These are phyloP conservation scores for Erodium maritimum DNA, from an alignment of 345 rosid species.

Conservation along the genomic window DNA sequence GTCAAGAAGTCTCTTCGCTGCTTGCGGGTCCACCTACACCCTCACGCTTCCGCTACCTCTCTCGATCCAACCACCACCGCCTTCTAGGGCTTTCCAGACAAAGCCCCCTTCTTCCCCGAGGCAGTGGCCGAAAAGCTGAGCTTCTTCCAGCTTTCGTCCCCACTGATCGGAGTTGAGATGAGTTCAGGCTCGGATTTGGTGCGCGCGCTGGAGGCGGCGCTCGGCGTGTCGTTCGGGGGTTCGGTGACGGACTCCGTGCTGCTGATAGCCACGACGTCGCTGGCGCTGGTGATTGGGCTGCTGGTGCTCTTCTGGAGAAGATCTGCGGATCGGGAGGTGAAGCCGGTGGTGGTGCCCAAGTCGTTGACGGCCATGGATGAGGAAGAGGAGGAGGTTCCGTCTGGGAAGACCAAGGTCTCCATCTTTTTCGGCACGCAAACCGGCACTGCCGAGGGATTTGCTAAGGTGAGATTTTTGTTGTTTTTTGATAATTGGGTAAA, in stretches of 20 bases:
- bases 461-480: constrained; percentile 36
- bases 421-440: constrained; percentile 75
- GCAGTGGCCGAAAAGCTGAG: too few species aligned
- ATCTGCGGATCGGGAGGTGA: constrained; percentile 38
- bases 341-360: constrained; percentile 41
- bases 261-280: constrained; percentile 41
- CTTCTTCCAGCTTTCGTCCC: too few species aligned
- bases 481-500: neutral
- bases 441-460: constrained; percentile 76
- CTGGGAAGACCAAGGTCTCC: constrained; percentile 53
- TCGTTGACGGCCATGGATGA: constrained; percentile 30
- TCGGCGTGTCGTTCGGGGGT: constrained; percentile 27
- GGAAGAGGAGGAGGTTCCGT: constrained; percentile 31
- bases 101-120: too few species aligned
- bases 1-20: too few species aligned
- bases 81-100: too few species aligned
- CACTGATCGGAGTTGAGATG: too few species aligned
- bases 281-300: constrained; percentile 42
- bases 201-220: constrained; percentile 8
- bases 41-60: too few species aligned
- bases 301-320: constrained; percentile 45
- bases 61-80: too few species aligned
- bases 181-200: too few species aligned
- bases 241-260: constrained; percentile 38
- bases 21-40: too few species aligned